phyloP scores from a whole-genome alignment of 805 yeast species.

The Candida sithepensis region DNA sequence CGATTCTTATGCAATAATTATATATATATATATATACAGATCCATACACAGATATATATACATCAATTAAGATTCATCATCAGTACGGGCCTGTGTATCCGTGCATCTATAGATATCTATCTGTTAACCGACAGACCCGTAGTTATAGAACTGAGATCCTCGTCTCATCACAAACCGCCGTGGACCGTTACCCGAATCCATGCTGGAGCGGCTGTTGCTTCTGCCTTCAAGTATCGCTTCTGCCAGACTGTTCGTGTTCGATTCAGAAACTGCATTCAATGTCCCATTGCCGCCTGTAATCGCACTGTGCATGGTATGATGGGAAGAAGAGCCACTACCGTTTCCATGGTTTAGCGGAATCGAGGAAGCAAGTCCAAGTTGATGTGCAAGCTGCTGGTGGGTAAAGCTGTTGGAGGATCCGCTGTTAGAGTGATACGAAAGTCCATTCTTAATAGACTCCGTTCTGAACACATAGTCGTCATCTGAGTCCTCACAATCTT shows the following conservation, averaged over 20 bases:
- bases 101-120: background rate
- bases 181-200: background rate
- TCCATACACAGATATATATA: too few species aligned
- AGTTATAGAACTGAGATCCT: conserved; percentile 2
- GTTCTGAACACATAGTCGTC: conserved; percentile 5
- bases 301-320: background rate
- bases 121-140: conserved; percentile 1
- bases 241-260: background rate
- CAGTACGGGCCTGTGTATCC: too few species aligned
- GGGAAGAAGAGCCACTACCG: background rate
- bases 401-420: background rate
- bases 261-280: background rate
- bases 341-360: background rate
- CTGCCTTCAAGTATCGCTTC: background rate
- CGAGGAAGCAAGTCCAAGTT: background rate
- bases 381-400: background rate
- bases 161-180: background rate
- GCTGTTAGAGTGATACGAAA: background rate
- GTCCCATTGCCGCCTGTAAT: background rate
- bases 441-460: conserved; percentile 1
- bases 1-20: too few species aligned
- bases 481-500: background rate
- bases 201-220: background rate
- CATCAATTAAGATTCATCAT: too few species aligned
- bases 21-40: too few species aligned